Base-by-base conservation (phyloP, 1,139 yeast species). In the Suhomyces ambrosiae region DNA sequence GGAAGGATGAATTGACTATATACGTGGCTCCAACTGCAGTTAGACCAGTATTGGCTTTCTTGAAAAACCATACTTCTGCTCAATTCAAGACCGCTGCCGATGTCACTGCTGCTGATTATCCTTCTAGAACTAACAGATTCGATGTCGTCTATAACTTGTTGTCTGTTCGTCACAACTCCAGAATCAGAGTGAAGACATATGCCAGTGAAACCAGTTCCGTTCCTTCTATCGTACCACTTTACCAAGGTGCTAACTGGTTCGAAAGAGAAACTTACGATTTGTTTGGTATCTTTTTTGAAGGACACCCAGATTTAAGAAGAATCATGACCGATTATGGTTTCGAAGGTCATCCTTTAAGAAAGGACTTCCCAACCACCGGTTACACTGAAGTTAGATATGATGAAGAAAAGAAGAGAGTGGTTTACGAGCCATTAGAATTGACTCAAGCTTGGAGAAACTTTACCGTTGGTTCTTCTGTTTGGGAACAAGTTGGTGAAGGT, bases 401-500 rank as follows among this genome's bases (percentile, higher is more conserved):
- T 61, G 90, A 86, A 61, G 95, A 87, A 64, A 87, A 87, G 77
- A 82, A 86, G 74, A 79, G 96, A 60, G 82, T 87, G 41, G 87
- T 87, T 23, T 87, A 87, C 60, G 95, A 86, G 66, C 96, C 96
- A 35, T 75, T 87, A 57, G 95, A 87, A 68, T 75, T 86, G 61
- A 84, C 95, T 29, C 96, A 86, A 68, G 95, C 95, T 19, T 87
- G 88, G 79, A 81, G 96, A 74, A 84, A 86, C 71, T 87, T 87
- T 66, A 73, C 87, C 26, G 95, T 86, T 40, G 95, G 95, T 35
- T 80, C 92, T 17, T 80, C 94, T 27, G 88, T 84, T 40, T 87
- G 95, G 95, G 95, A 87, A 63, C 95, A 86, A 52, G 92, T 86
- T 51, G 95, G 96, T 45, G 86, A 82, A 32, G 96, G 96, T 56